Evolutionary conservation across 1,284 basidiomycete genomes (phyloP), one percentile per base, ranked within the genome.

Genomic region (Pseudozyma thailandica): DNA sequence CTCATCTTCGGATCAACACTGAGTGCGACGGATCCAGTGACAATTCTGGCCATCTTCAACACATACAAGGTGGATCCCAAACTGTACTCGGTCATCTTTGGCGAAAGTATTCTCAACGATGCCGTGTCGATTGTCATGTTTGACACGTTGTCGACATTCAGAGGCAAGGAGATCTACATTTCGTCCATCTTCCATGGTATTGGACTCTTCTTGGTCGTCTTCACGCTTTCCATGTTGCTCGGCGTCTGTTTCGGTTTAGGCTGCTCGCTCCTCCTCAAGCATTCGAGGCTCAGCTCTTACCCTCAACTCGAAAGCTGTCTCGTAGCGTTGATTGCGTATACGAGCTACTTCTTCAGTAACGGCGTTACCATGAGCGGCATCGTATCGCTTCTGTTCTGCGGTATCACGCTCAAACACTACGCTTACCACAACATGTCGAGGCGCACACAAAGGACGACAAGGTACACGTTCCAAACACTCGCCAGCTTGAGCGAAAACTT

Each of bases 51-150:
- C 45, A 98, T 99, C 71, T 99, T 99, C 87, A 94, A 98, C 79
- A 92, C 95, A 70, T 92, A 96, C 86, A 96, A 98, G 84, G 95
- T 98, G 63, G 95, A 99, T 84, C 94, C 96, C 0, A 96, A 98
- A 83, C 87, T 99, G 5, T 98, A 98, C 85, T 92, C 90, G 52
- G 89, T 98, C 84, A 99, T 99, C 77, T 99, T 98, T 82, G 96
- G 96, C 30, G 95, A 98, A 84, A 92, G 91, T 83, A 88, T 99
- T 64, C 85, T 99, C 66, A 98, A 99, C 85, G 95, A 99, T 87
- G 95, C 95, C 26, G 95, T 99, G 77, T 94, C 93, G 86, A 98
- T 98, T 86, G 95, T 98, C 85, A 96, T 99, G 92, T 98, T 98
- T 84, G 95, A 99, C 84, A 97, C 94, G 0, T 85, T 98, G 46